Base-by-base conservation (phyloP, 352 stramenopile genomes). In the Pythium guiyangense region DNA sequence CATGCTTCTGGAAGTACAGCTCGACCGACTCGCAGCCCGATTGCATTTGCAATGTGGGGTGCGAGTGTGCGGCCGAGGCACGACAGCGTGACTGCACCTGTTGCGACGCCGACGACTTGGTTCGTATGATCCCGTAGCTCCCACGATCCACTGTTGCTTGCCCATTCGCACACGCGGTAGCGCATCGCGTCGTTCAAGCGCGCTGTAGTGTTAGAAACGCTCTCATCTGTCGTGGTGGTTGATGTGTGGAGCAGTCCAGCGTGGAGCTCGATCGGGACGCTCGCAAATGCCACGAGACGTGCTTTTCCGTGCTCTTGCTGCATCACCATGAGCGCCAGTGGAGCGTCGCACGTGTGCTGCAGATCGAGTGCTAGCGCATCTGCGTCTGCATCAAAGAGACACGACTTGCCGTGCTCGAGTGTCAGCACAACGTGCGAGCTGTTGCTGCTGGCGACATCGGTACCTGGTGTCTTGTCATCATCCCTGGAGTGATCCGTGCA, bases 91-190 rank as follows among this genome's bases (percentile, higher is more conserved):
- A 77, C 50, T 2, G 43, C 51, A 3, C 70, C 74, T 0, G 42
- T 67, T 9, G 69, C 70, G 6, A 31, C 34, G 1, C 71, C 71
- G 2, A 73, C 55, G 1, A 45, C 5, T 9, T 31, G 29, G 40
- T 67, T 74, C 1, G 18, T 27, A 12, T 78, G 67, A 43, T 81
- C 64, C 26, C 52, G 26, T 1, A 84, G 63, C 40, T 71, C 53
- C 74, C 74, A 84, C 6, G 35, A 37, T 6, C 67, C 71, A 35
- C 54, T 69, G 22, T 56, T 52, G 44, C 64, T 69, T 22, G 64
- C 74, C 71, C 74, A 84, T 42, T 84, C 74, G 20, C 69, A 74
- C 5, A 84, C 61, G 8, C 61, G 68, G n/a, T 49, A 59, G 9
- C 47, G 60, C 54, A 59, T 66, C 15, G 35, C 60, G 9, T 40